These are phyloP conservation scores for Colletotrichum tofieldiae DNA, from an alignment of 2,329 filamentous ascomycete species.

Conservation along the genomic window DNA sequence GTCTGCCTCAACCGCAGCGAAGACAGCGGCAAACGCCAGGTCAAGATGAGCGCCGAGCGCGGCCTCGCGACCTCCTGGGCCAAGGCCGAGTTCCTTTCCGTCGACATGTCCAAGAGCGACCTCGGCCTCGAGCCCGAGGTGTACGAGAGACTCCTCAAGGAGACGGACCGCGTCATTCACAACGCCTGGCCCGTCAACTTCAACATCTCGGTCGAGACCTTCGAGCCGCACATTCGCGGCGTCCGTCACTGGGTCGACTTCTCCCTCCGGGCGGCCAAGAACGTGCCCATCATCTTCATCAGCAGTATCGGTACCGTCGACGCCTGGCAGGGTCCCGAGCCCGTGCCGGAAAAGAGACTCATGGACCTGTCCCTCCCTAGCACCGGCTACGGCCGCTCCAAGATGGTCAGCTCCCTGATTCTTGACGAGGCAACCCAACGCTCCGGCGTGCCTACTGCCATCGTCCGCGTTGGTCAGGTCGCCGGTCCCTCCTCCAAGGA, in stretches of 20 bases:
- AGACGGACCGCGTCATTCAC: constrained; percentile 65
- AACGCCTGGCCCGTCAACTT: constrained; percentile 69
- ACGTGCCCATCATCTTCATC: constrained; percentile 52
- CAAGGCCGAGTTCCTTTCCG: constrained; percentile 64
- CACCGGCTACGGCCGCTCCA: constrained; percentile 43
- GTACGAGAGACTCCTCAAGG: constrained; percentile 54
- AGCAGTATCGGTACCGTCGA: constrained; percentile 60
- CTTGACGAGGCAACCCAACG: constrained; percentile 33
- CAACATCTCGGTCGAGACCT: constrained; percentile 65
- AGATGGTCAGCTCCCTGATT: constrained; percentile 38
- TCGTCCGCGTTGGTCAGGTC: constrained; percentile 44
- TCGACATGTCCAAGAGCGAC: constrained; percentile 61
- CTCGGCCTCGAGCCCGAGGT: constrained; percentile 62
- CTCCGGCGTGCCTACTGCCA: constrained; percentile 34
- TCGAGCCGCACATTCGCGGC: constrained; percentile 65
- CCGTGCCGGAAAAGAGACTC: constrained; percentile 57
- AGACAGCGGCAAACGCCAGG: constrained; percentile 60
- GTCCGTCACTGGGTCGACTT: constrained; percentile 66
- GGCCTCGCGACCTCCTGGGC: constrained; percentile 55
- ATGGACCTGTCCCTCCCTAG: constrained; percentile 38
- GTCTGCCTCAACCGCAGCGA: constrained; percentile 65
- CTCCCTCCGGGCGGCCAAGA: constrained; percentile 51
- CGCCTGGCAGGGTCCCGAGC: constrained; percentile 50
- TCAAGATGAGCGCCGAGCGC: constrained; percentile 53
- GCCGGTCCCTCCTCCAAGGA: constrained; percentile 26